Base-by-base conservation (phyloP, 495 filamentous ascomycete species). In the Hypoxylon crocopeplum region DNA sequence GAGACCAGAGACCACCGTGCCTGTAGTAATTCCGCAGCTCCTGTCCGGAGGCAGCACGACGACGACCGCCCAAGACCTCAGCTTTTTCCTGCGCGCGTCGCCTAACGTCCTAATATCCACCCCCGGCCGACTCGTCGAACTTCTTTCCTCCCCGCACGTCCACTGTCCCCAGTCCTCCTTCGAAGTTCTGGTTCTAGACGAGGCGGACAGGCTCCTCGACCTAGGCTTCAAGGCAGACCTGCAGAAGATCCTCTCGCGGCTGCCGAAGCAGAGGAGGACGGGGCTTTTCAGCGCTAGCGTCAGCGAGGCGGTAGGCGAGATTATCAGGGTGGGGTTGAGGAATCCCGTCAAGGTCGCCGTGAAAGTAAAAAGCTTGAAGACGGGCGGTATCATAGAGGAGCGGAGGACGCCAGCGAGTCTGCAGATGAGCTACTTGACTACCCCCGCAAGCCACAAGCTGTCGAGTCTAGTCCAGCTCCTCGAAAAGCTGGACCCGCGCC, bases 321-420 rank as follows among this genome's bases (percentile, higher is more conserved):
- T 98, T 27, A 88, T 98, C n/a, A 82, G 91, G 29, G 90, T 96
- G 6, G 94, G 95, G 12, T 76, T 98, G 42, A 82, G 94, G 25
- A 97, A 98, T 69, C 95, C 94, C 0, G 91, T 97, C 53, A 94
- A 95, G 62, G 88, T 98, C 55, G 85, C 86, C 2, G 94, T 98
- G 12, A 93, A 92, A 67, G 95, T 98, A 22, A 91, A 88, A 69
- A 77, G 69, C 33, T 48, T 77, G 19, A 77, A 75, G 27, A 77
- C 74, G 5, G 86, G 88, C n/a, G 79, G 82, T 17, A 82, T 87
- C 8, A 84, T 83, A n/a, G 84, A 89, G 55, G 93, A 98, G 64
- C 87, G 90, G 62, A 86, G 88, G 44, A 97, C 93, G 0, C 94
- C 94, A 36, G 92, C 93, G 57, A 82, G 79, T 46, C 67, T 98